Conservation (phyloP, 768 basidiomycete genomes). For the Pulveroboletus ravenelii region DNA sequence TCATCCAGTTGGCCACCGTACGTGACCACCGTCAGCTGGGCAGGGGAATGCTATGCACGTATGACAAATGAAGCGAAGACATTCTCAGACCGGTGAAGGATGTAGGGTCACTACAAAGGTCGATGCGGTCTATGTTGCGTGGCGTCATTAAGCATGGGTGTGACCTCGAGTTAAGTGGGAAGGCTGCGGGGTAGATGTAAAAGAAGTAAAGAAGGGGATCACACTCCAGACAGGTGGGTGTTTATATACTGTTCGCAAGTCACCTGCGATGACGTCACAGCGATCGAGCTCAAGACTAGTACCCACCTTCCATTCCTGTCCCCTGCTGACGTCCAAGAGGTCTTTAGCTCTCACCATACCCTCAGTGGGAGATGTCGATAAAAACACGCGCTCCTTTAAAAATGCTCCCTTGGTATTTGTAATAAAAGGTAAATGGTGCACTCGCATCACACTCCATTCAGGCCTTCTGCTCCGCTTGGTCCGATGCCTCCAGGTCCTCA, state of each 20-base stretch:
- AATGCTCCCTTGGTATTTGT: not conserved
- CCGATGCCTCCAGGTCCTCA: constrained; percentile 25
- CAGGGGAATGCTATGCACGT: constrained; percentile 8
- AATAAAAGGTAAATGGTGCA: not conserved
- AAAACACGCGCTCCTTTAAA: not conserved
- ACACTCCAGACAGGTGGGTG: not conserved
- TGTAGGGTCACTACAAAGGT: not conserved
- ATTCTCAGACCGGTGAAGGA: not conserved
- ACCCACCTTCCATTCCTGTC: not conserved
- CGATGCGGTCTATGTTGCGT: not conserved
- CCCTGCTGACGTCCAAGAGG: not conserved
- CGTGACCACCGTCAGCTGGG: constrained; percentile 3
- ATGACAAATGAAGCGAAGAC: not conserved
- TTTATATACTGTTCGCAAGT: not conserved
- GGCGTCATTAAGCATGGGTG: not conserved
- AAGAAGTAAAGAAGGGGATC: not conserved
- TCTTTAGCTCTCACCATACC: not conserved
- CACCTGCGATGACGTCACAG: not conserved
- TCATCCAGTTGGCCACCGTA: constrained; percentile 4
- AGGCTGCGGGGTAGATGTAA: not conserved
- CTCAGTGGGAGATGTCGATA: not conserved
- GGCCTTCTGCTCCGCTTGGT: not conserved
- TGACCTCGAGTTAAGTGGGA: not conserved
- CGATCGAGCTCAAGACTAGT: not conserved
- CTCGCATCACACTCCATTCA: not conserved